These are phyloP conservation scores for Bruguiera hainesii DNA, from an alignment of 441 rosid genomes.

Conservation along the genomic window DNA sequence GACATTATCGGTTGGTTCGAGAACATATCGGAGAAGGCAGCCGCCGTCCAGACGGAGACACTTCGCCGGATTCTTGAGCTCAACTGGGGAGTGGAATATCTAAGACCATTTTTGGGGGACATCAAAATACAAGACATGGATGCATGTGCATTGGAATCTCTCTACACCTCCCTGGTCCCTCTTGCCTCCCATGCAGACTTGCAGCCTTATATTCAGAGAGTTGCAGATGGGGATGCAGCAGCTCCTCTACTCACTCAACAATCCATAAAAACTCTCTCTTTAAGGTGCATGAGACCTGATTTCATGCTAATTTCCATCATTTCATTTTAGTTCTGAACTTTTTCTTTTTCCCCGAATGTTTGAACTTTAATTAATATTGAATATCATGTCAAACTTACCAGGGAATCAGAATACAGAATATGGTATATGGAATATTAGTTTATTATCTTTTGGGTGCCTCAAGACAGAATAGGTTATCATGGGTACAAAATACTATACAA, in stretches of 20 bases:
- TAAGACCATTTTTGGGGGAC: constrained; percentile 57
- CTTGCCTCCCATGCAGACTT: constrained; percentile 77
- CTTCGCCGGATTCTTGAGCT: constrained; percentile 63
- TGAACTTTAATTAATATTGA: not conserved
- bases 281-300: constrained; percentile 39
- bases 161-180: constrained; percentile 65
- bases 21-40: constrained; percentile 44
- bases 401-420: no score
- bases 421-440: not conserved
- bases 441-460: not conserved
- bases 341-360: not conserved
- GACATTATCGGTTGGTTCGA: constrained; percentile 72
- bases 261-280: constrained; percentile 60
- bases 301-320: not conserved
- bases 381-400: no score
- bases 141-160: constrained; percentile 49
- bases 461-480: no score
- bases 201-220: constrained; percentile 71
- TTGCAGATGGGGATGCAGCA: constrained; percentile 73
- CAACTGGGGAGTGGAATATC: constrained; percentile 59
- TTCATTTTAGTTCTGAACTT: not conserved
- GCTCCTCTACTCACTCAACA: constrained; percentile 69
- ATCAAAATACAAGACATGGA: constrained; percentile 46
- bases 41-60: constrained; percentile 53
- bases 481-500: no score